A percentile compares a stretch with the other conserved stretches of the same genome.
Conservation (phyloP, 139 green algal genomes). For the Diplosphaera chodatii region DNA sequence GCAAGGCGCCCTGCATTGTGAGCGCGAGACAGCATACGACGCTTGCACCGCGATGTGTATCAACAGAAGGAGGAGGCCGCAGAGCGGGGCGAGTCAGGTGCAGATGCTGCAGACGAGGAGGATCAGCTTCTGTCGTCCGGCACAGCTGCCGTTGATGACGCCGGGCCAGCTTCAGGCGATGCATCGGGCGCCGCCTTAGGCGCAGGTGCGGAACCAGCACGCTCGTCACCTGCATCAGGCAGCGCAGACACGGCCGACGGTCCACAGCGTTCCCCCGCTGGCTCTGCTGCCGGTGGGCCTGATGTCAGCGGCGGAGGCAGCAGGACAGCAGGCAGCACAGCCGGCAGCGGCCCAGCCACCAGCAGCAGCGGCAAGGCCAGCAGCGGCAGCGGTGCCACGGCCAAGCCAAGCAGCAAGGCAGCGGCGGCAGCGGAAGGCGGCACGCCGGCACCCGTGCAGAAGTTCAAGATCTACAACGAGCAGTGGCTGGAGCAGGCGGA, state of each 20-base stretch:
- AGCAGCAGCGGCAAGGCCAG: no score
- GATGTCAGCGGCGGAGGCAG: not conserved
- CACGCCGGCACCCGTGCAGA: not conserved
- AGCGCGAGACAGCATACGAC: no score
- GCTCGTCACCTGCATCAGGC: no score
- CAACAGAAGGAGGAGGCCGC: not conserved
- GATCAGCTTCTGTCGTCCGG: no score
- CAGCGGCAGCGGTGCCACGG: no score
- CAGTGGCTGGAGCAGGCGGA: constrained; percentile 1
- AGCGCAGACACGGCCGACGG: no score
- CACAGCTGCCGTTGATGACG: not conserved
- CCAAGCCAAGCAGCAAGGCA: not conserved
- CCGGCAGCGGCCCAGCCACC: no score
- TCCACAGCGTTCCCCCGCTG: no score
- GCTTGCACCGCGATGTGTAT: not conserved
- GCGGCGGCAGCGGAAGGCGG: no score
- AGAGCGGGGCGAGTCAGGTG: not conserved
- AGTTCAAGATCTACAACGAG: not conserved
- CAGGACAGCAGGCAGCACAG: not conserved
- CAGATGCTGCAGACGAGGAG: not conserved
- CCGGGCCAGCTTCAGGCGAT: not conserved
- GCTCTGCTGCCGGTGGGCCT: no score
- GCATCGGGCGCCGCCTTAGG: no score
- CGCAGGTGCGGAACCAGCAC: no score
- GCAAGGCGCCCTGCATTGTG: not conserved